Percentiles rank a stretch among this genome's conserved stretches.
Evolutionary conservation across 192 early-diverging fungal genomes (phyloP).

Genomic region (Backusella psychrophila): DNA sequence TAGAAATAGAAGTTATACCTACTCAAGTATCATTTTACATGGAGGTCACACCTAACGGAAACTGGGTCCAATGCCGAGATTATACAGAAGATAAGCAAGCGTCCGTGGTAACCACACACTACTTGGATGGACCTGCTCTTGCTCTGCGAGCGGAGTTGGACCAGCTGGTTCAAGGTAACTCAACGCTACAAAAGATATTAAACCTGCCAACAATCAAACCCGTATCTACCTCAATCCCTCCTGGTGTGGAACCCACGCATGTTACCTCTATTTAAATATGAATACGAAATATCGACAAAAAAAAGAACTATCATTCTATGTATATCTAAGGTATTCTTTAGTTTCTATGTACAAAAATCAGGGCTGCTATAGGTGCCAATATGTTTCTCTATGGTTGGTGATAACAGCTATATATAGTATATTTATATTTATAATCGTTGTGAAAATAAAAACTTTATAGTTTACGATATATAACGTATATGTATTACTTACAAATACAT

Average conservation of each 20-base stretch:
- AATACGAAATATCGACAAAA: not conserved
- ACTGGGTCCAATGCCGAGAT: constrained; percentile 61
- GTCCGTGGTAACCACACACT: constrained; percentile 40
- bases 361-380: not conserved
- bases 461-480: not conserved
- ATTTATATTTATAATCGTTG: not conserved
- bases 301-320: constrained; percentile 1
- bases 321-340: constrained; percentile 1
- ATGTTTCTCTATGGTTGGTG: not conserved
- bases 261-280: not conserved
- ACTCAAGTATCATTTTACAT: constrained; percentile 48
- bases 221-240: not conserved
- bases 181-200: not conserved
- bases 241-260: not conserved
- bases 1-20: constrained; percentile 15
- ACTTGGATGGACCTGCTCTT: constrained; percentile 41
- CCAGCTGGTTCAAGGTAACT: not conserved
- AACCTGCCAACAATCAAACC: not conserved
- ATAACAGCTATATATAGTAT: not conserved
- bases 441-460: not conserved
- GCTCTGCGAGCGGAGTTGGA: constrained; percentile 19
- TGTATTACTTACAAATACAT: not conserved
- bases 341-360: constrained; percentile 4
- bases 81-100: constrained; percentile 64
- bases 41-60: constrained; percentile 21